Evolutionary conservation across 352 stramenopile genomes (phyloP).

Genomic region (Globisporangium perplexum): DNA sequence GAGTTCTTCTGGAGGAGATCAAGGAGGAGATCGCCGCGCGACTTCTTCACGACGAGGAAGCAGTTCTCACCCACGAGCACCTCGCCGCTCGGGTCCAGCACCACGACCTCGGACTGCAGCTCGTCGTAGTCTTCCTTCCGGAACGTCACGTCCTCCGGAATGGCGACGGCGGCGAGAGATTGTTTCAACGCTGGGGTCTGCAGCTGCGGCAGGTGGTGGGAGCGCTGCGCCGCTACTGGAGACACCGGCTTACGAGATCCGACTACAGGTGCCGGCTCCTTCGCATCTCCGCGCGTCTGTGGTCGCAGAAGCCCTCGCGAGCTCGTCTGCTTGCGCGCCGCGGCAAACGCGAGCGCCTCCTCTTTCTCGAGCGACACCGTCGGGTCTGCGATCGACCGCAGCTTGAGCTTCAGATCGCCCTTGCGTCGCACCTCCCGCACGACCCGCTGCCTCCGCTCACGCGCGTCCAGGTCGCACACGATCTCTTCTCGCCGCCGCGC

Average conservation of each 20-base stretch:
- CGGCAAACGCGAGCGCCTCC: slow-evolving; percentile 14
- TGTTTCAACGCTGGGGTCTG: not conserved
- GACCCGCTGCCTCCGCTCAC: slow-evolving; percentile 27
- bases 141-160: slow-evolving; percentile 28
- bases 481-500: slow-evolving; percentile 36
- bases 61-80: slow-evolving; percentile 54
- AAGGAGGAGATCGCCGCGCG: slow-evolving; percentile 28
- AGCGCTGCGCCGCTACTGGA: not conserved
- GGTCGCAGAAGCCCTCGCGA: slow-evolving; percentile 11
- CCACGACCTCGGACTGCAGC: slow-evolving; percentile 35
- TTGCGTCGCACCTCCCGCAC: slow-evolving; percentile 32
- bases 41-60: slow-evolving; percentile 33
- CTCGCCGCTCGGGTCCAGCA: slow-evolving; percentile 31
- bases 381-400: slow-evolving; percentile 47
- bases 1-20: slow-evolving; percentile 29
- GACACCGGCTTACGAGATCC: not conserved
- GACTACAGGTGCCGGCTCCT: not conserved
- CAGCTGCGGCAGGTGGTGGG: not conserved
- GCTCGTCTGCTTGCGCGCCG: not conserved
- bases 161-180: not conserved
- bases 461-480: slow-evolving; percentile 31
- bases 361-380: slow-evolving; percentile 42
- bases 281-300: not conserved
- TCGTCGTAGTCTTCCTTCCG: slow-evolving; percentile 51
- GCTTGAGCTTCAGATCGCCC: slow-evolving; percentile 29